phyloP scores from a whole-genome alignment of 257 asterid species.

The Oldenlandia corymbosa region DNA sequence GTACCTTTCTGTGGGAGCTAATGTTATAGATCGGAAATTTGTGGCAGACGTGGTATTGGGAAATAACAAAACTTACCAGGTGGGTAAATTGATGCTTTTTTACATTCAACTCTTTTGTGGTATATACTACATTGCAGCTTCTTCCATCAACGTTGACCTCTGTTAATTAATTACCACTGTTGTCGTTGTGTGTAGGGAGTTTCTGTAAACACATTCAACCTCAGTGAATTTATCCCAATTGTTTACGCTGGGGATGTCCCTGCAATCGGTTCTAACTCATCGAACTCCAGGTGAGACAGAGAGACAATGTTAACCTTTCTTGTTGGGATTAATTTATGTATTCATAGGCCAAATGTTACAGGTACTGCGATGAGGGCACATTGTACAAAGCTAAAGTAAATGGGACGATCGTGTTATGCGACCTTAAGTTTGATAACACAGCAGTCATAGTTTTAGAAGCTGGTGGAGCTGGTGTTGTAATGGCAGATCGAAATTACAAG shows the following conservation, averaged over 20 bases:
- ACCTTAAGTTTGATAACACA: constrained; percentile 18
- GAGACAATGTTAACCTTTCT: too few species aligned
- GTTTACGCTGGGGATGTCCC: constrained; percentile 75
- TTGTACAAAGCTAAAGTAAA: constrained; percentile 34
- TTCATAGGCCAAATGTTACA: too few species aligned
- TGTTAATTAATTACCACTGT: too few species aligned
- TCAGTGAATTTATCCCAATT: constrained; percentile 39
- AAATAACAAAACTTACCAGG: constrained; percentile 35
- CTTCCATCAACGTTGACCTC: too few species aligned
- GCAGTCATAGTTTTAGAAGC: constrained; percentile 19
- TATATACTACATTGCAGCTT: too few species aligned
- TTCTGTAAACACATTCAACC: constrained; percentile 47
- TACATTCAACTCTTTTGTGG: too few species aligned
- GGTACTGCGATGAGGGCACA: constrained; percentile 33
- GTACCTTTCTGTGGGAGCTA: constrained; percentile 66
- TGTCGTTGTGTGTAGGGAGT: constrained; percentile 70
- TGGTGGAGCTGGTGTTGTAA: constrained; percentile 45
- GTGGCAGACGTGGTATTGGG: constrained; percentile 51
- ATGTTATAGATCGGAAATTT: constrained; percentile 52
- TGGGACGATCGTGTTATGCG: constrained; percentile 51
- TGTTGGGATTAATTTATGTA: too few species aligned
- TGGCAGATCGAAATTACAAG: constrained; percentile 23
- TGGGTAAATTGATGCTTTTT: too few species aligned
- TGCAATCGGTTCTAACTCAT: constrained; percentile 26
- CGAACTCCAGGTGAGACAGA: constrained; percentile 32